Evolutionary conservation across 257 asterid species (phyloP).

Genomic region (Nicotiana tomentosiformis): DNA sequence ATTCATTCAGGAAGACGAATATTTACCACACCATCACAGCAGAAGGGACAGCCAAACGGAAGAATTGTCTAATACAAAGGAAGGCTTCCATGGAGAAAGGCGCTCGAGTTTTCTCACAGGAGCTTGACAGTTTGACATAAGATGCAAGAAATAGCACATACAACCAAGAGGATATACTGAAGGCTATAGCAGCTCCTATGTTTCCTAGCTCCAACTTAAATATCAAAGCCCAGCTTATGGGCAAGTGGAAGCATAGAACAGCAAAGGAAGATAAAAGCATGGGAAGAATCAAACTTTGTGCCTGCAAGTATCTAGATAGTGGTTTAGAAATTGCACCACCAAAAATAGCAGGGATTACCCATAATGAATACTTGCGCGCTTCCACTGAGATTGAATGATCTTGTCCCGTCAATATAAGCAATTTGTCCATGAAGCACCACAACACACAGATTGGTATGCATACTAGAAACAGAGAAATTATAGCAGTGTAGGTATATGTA

Average conservation of each 20-base stretch:
- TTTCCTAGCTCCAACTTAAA: slow-evolving; percentile 33
- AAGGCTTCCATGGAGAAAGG: slow-evolving; percentile 38
- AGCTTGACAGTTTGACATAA: slow-evolving; percentile 30
- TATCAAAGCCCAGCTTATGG: slow-evolving; percentile 41
- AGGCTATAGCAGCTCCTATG: slow-evolving; percentile 48
- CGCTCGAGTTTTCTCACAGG: slow-evolving; percentile 36
- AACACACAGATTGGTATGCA: slow-evolving; percentile 41
- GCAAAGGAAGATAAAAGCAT: slow-evolving; percentile 35
- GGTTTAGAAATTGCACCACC: slow-evolving; percentile 51
- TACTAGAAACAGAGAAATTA: slow-evolving; percentile 33
- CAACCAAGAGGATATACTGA: slow-evolving; percentile 47
- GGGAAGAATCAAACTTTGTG: slow-evolving; percentile 52
- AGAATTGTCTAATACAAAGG: slow-evolving; percentile 31
- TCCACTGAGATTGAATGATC: slow-evolving; percentile 41
- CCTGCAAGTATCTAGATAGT: slow-evolving; percentile 49
- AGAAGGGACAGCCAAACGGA: slow-evolving; percentile 51
- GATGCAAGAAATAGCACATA: slow-evolving; percentile 38
- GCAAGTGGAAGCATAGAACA: slow-evolving; percentile 48
- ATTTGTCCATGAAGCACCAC: slow-evolving; percentile 44
- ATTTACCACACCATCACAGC: slow-evolving; percentile 71
- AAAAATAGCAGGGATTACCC: slow-evolving; percentile 46
- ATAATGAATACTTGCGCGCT: slow-evolving; percentile 33
- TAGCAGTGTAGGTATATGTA: slow-evolving; percentile 38
- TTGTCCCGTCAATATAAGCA: slow-evolving; percentile 41
- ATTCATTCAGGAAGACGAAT: neutral